A percentile compares a stretch with the other conserved stretches of the same genome.
Evolutionary conservation across 2,329 filamentous ascomycete genomes (phyloP).

Genomic region (Grosmannia penicillata): DNA sequence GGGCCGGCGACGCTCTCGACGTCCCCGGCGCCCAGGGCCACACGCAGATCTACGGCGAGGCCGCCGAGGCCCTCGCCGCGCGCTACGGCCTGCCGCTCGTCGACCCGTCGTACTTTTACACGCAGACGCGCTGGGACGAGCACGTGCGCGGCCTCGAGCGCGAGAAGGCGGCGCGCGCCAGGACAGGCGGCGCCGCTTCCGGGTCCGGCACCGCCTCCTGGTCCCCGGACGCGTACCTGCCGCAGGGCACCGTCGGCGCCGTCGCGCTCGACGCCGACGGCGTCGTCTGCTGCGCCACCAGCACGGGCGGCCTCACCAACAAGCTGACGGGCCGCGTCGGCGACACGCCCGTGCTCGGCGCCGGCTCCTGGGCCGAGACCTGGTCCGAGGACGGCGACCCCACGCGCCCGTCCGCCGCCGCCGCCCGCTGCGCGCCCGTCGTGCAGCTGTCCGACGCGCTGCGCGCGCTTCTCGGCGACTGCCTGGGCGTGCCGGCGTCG

Average conservation of each 20-base stretch:
- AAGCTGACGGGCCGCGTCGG: constrained; percentile 76
- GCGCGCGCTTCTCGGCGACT: constrained; percentile 39
- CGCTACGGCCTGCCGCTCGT: constrained; percentile 58
- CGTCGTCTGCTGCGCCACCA: constrained; percentile 52
- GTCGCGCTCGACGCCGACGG: constrained; percentile 69
- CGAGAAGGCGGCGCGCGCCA: constrained; percentile 16
- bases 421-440: constrained; percentile 12
- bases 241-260: constrained; percentile 73
- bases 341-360: constrained; percentile 70
- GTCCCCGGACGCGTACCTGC: constrained; percentile 36
- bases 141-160: constrained; percentile 38
- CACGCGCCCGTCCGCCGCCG: constrained; percentile 11
- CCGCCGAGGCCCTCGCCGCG: constrained; percentile 54
- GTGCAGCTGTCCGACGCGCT: constrained; percentile 29
- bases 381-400: constrained; percentile 43
- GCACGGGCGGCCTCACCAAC: constrained; percentile 71
- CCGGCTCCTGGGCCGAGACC: constrained; percentile 82
- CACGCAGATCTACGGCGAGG: constrained; percentile 32
- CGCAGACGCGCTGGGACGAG: constrained; percentile 56
- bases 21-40: constrained; percentile 33
- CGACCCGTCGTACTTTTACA: constrained; percentile 61
- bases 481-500: constrained; percentile 32
- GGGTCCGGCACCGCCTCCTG: constrained; percentile 14
- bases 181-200: too few species aligned
- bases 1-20: constrained; percentile 31